Conservation (phyloP, 2,329 filamentous ascomycete species). For the Periconia macrospinosa region DNA sequence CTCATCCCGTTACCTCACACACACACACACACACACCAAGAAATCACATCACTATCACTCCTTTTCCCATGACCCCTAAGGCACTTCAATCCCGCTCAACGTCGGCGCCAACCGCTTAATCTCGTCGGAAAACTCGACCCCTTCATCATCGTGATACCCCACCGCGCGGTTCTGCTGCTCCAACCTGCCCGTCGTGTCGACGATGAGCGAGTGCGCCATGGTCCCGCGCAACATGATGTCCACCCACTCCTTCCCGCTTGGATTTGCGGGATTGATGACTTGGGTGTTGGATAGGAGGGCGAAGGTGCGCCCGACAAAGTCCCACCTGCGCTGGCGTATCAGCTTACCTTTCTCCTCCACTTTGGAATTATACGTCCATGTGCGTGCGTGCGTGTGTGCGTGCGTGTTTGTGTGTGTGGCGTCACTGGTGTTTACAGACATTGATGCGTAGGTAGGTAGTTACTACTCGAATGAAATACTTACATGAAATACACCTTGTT, state of each 20-base stretch:
- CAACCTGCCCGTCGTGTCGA: conserved; percentile 10
- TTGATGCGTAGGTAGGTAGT: neutral
- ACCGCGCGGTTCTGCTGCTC: conserved; percentile 7
- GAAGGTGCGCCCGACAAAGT: neutral
- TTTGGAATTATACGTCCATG: neutral
- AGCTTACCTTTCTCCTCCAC: neutral
- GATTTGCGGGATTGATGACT: neutral
- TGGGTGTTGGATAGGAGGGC: neutral
- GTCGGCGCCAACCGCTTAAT: conserved; percentile 8
- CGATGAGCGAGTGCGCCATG: conserved; percentile 2
- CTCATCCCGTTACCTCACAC: too few species aligned
- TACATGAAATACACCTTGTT: conserved; percentile 19
- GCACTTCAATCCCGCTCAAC: neutral
- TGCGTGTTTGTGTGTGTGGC: too few species aligned
- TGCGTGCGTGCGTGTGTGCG: too few species aligned
- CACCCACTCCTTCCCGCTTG: neutral
- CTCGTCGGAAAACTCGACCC: conserved; percentile 12
- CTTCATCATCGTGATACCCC: conserved; percentile 10
- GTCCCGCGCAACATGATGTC: conserved; percentile 3
- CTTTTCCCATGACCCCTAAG: too few species aligned
- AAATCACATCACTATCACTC: too few species aligned
- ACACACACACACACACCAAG: too few species aligned
- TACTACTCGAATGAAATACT: conserved; percentile 13
- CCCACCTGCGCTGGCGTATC: neutral
- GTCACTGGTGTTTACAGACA: too few species aligned